phyloP scores from a whole-genome alignment of 2,329 filamentous ascomycete species.

The Fusarium ambrosium region DNA sequence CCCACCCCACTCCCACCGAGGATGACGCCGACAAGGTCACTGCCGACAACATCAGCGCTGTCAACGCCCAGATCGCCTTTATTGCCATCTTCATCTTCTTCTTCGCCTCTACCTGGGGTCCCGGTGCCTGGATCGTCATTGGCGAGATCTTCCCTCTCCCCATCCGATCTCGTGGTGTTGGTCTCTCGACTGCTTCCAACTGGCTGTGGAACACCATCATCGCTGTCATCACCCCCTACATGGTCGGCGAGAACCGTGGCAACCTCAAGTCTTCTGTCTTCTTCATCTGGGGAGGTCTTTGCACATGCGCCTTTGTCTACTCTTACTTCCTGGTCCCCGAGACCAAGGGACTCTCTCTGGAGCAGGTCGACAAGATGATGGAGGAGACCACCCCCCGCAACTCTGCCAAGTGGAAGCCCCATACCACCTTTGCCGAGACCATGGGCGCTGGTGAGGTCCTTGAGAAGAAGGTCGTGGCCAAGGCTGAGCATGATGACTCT shows the following conservation, averaged over 20 bases:
- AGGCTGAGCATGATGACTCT: constrained; percentile 50
- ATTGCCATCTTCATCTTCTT: constrained; percentile 95
- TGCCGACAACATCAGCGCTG: constrained; percentile 67
- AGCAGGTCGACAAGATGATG: constrained; percentile 90
- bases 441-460: constrained; percentile 48
- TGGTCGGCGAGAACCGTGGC: constrained; percentile 61
- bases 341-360: constrained; percentile 82
- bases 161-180: constrained; percentile 89
- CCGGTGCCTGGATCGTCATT: constrained; percentile 84
- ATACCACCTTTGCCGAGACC: constrained; percentile 74
- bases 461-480: constrained; percentile 48
- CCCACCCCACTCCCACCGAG: constrained; percentile 58
- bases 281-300: constrained; percentile 81
- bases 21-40: constrained; percentile 54
- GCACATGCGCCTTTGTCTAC: constrained; percentile 71
- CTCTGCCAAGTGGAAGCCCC: constrained; percentile 81
- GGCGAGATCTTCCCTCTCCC: constrained; percentile 92
- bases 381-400: constrained; percentile 85
- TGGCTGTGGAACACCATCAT: constrained; percentile 82
- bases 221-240: constrained; percentile 77
- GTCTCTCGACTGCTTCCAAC: constrained; percentile 78
- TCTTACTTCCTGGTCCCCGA: constrained; percentile 81
- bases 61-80: constrained; percentile 79
- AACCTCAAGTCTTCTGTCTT: constrained; percentile 75
- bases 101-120: constrained; percentile 92